phyloP scores from a whole-genome alignment of 2,329 filamentous ascomycete species.

The Cladophialophora carrionii region DNA sequence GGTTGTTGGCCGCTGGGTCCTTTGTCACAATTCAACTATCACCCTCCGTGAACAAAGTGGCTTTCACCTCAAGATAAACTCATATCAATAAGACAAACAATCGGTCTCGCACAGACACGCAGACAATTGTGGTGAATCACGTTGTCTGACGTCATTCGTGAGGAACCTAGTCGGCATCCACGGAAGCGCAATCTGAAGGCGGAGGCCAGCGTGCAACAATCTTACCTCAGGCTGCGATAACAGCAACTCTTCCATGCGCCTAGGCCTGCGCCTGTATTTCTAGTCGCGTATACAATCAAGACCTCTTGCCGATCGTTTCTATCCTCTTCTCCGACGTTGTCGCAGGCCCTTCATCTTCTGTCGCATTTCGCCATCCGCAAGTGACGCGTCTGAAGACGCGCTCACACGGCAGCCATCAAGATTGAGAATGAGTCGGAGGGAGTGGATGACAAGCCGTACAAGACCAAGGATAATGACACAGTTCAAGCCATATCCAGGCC shows the following conservation, averaged over 20 bases:
- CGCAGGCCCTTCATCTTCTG: not conserved
- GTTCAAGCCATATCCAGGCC: slow-evolving; percentile 22
- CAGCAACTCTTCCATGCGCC: not conserved
- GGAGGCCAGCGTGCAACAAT: slow-evolving; percentile 1
- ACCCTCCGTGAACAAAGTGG: not conserved
- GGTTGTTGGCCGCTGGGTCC: not conserved
- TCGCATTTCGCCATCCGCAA: slow-evolving; percentile 4
- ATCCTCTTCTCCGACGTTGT: not conserved
- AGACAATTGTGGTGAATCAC: not conserved
- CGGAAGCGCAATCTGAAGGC: slow-evolving; percentile 1
- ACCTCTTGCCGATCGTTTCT: not conserved
- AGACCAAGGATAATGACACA: slow-evolving; percentile 31
- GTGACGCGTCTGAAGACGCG: slow-evolving; percentile 29
- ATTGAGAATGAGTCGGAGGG: slow-evolving; percentile 32
- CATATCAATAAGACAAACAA: not conserved
- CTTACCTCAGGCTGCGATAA: slow-evolving; percentile 1
- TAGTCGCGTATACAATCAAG: not conserved
- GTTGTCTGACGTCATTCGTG: not conserved
- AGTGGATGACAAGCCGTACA: slow-evolving; percentile 15
- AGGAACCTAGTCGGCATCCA: not conserved
- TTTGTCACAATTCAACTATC: not conserved
- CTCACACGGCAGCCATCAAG: slow-evolving; percentile 21
- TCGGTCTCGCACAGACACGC: not conserved
- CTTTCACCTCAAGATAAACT: not conserved
- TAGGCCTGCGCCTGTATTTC: not conserved